These are phyloP conservation scores for Fusarium liriodendri DNA, from an alignment of 2,329 filamentous ascomycete species.

Conservation along the genomic window DNA sequence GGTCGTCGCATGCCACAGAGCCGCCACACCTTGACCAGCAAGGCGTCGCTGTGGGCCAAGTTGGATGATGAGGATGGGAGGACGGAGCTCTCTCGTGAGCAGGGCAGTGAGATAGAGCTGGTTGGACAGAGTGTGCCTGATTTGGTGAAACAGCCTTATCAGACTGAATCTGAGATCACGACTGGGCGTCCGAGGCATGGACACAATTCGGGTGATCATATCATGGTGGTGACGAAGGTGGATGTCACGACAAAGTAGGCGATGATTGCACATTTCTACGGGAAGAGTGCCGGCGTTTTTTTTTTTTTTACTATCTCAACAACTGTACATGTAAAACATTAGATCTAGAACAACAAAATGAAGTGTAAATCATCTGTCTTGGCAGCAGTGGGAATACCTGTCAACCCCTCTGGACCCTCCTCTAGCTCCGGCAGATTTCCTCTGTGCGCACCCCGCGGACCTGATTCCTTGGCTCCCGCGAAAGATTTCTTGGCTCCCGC, in stretches of 20 bases:
- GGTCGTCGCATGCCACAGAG: constrained; percentile 30
- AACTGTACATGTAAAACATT: not conserved
- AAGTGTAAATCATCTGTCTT: not conserved
- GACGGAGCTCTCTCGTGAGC: constrained; percentile 20
- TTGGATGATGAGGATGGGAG: constrained; percentile 43
- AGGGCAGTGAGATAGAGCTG: constrained; percentile 47
- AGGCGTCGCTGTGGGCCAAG: constrained; percentile 46
- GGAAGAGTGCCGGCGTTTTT: not conserved
- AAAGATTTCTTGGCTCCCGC: constrained; percentile 20
- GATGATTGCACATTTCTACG: not conserved
- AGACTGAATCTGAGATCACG: constrained; percentile 8
- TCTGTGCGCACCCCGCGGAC: not conserved
- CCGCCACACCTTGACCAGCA: constrained; percentile 25
- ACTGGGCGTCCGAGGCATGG: constrained; percentile 1
- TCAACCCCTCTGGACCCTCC: not conserved
- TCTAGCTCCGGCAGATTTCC: constrained; percentile 1
- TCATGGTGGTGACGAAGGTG: constrained; percentile 45
- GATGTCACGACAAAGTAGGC: constrained; percentile 35
- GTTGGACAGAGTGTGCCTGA: constrained; percentile 31
- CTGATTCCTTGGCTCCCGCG: constrained; percentile 5
- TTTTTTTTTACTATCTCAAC: not conserved
- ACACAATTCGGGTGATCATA: constrained; percentile 29
- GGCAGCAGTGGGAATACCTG: not conserved
- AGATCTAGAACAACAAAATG: not conserved
- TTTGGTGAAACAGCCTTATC: constrained; percentile 24